phyloP scores from a whole-genome alignment of 2,329 filamentous ascomycete species.

The Pseudogymnoascus sp. region DNA sequence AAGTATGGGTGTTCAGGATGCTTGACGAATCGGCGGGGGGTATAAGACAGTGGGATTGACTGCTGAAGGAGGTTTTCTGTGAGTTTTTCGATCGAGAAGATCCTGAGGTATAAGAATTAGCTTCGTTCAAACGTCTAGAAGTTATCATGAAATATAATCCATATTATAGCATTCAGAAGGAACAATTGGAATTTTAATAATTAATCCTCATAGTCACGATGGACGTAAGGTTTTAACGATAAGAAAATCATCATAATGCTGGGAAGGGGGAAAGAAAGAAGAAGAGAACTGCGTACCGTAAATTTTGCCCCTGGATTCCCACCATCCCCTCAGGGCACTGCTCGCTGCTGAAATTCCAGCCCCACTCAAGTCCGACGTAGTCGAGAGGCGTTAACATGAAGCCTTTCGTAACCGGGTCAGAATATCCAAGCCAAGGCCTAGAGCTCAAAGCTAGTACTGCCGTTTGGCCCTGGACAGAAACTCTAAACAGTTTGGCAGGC shows the following conservation, averaged over 20 bases:
- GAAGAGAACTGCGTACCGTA: conserved; percentile 56
- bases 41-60: conserved; percentile 79
- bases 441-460: conserved; percentile 87
- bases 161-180: conserved; percentile 64
- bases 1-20: conserved; percentile 85
- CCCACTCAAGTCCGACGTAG: conserved; percentile 83
- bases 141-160: conserved; percentile 18
- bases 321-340: conserved; percentile 92
- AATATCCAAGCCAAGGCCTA: conserved; percentile 92
- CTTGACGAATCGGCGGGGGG: conserved; percentile 76
- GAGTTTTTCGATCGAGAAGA: conserved; percentile 83
- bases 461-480: conserved; percentile 76
- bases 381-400: conserved; percentile 90
- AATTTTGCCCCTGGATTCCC: conserved; percentile 79
- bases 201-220: conserved; percentile 40
- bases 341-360: conserved; percentile 94
- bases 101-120: conserved; percentile 41
- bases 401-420: conserved; percentile 74
- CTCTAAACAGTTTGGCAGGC: conserved; percentile 79
- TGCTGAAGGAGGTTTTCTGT: conserved; percentile 81
- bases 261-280: conserved; percentile 14
- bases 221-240: conserved; percentile 31
- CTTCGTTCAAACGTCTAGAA: neutral
- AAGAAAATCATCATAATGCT: conserved; percentile 36
- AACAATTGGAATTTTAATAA: conserved; percentile 80